phyloP scores from a whole-genome alignment of 768 basidiomycete species.

The Phaeotremella skinneri region DNA sequence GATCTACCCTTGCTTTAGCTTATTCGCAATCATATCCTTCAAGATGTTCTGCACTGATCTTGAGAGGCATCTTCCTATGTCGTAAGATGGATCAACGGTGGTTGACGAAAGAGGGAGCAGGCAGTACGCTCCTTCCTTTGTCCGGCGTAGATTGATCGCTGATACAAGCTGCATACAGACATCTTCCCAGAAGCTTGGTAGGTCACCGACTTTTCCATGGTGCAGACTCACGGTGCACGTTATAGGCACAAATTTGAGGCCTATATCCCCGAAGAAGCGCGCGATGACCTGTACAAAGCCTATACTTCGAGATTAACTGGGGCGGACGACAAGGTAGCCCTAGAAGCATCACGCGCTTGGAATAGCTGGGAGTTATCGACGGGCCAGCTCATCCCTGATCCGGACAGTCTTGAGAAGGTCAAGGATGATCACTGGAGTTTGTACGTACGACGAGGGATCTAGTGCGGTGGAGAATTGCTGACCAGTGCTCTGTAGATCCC shows the following conservation, averaged over 20 bases:
- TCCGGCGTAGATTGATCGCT: not conserved
- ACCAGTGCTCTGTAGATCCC: not conserved
- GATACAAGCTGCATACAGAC: slow-evolving; percentile 3
- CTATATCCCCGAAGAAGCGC: slow-evolving; percentile 74
- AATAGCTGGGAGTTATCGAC: slow-evolving; percentile 70
- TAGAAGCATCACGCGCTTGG: slow-evolving; percentile 78
- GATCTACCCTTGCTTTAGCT: slow-evolving; percentile 76
- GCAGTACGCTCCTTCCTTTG: slow-evolving; percentile 7
- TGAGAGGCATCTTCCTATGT: slow-evolving; percentile 82
- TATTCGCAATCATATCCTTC: slow-evolving; percentile 85
- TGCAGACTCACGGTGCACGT: not conserved
- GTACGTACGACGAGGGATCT: slow-evolving; percentile 8
- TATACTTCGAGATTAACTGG: slow-evolving; percentile 78
- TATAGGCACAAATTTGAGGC: slow-evolving; percentile 77
- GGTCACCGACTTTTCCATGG: slow-evolving; percentile 13
- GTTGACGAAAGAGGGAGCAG: slow-evolving; percentile 82
- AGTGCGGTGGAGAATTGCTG: not conserved
- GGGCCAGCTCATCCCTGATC: not conserved
- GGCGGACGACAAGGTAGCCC: slow-evolving; percentile 62
- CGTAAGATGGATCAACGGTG: slow-evolving; percentile 81
- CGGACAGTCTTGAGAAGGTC: not conserved
- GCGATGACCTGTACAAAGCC: slow-evolving; percentile 72
- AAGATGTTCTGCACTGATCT: slow-evolving; percentile 70
- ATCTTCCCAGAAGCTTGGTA: slow-evolving; percentile 82
- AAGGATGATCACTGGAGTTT: not conserved